Percentiles rank a stretch among this genome's conserved stretches.
These are phyloP conservation scores for Phytophthora fragariaefolia DNA, from an alignment of 352 stramenopile species.

Conservation along the genomic window DNA sequence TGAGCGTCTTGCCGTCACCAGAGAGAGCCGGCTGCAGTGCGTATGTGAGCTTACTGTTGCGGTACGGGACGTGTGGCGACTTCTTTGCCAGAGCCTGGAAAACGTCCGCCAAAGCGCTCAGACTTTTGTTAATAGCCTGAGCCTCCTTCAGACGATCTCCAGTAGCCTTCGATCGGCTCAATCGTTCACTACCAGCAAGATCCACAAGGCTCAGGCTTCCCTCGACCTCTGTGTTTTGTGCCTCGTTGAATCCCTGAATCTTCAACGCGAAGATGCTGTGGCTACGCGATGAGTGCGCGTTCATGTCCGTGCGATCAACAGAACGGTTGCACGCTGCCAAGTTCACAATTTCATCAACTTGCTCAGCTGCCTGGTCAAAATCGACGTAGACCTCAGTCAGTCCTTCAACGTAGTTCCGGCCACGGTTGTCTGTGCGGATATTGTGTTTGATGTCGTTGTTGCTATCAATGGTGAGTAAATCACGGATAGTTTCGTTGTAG, in stretches of 20 bases:
- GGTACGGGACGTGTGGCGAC: conserved; percentile 96
- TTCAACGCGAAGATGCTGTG: conserved; percentile 99
- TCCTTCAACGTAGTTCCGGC: conserved; percentile 89
- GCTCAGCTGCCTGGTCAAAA: conserved; percentile 83
- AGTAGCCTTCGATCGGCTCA: conserved; percentile 93
- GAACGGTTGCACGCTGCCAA: conserved; percentile 94
- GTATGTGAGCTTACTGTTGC: conserved; percentile 99
- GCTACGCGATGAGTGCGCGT: conserved; percentile 97
- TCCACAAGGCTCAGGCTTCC: conserved; percentile 95
- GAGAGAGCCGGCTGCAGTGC: conserved; percentile 98
- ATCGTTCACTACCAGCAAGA: conserved; percentile 96
- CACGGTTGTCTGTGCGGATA: conserved; percentile 82
- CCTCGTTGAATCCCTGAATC: conserved; percentile 86
- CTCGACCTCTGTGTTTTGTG: conserved; percentile 91
- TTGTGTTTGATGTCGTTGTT: conserved; percentile 64
- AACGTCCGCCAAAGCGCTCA: conserved; percentile 98
- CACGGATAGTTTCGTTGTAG: conserved; percentile 99
- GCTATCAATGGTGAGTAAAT: conserved; percentile 91
- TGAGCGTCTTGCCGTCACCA: conserved; percentile 99
- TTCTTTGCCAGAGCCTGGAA: conserved; percentile 98
- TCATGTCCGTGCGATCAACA: conserved; percentile 98
- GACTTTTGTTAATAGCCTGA: conserved; percentile 99
- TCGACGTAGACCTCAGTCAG: conserved; percentile 85
- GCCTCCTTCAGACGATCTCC: conserved; percentile 96
- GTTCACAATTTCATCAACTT: conserved; percentile 89